Evolutionary conservation across 1,284 basidiomycete species (phyloP).

Genomic region (Cerrena zonata): DNA sequence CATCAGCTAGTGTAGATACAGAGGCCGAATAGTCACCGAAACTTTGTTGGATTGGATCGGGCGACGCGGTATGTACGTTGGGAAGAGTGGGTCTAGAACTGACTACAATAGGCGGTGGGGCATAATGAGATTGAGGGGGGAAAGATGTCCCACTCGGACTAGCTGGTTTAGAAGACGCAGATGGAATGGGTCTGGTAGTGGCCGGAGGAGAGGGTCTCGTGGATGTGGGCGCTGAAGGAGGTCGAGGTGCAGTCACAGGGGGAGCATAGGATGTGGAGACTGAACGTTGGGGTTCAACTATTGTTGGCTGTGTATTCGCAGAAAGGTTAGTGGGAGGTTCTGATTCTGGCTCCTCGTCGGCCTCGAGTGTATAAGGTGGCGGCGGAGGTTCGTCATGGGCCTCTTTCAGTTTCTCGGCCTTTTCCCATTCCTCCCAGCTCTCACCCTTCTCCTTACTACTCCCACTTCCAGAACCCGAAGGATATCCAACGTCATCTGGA

Average conservation of each 20-base stretch:
- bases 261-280: conserved; percentile 5
- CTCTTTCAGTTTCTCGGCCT: conserved; percentile 27
- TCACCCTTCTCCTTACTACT: conserved; percentile 18
- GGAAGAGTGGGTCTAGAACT: not conserved
- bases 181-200: not conserved
- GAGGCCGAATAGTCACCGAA: not conserved
- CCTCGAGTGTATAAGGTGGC: conserved; percentile 63
- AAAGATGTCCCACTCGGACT: not conserved
- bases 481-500: conserved; percentile 21
- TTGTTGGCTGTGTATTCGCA: not conserved
- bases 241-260: not conserved
- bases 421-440: conserved; percentile 43
- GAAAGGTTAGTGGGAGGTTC: not conserved
- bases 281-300: not conserved
- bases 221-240: conserved; percentile 3
- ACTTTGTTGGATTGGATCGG: not conserved
- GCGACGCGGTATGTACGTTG: not conserved
- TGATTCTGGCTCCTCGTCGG: conserved; percentile 26
- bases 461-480: conserved; percentile 27
- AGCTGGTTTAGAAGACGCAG: not conserved
- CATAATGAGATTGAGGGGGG: not conserved
- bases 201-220: not conserved
- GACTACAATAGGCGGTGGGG: not conserved
- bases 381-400: conserved; percentile 53
- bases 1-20: conserved; percentile 17